Base-by-base conservation (phyloP, 2,329 filamentous ascomycete species). In the Claviceps africana region DNA sequence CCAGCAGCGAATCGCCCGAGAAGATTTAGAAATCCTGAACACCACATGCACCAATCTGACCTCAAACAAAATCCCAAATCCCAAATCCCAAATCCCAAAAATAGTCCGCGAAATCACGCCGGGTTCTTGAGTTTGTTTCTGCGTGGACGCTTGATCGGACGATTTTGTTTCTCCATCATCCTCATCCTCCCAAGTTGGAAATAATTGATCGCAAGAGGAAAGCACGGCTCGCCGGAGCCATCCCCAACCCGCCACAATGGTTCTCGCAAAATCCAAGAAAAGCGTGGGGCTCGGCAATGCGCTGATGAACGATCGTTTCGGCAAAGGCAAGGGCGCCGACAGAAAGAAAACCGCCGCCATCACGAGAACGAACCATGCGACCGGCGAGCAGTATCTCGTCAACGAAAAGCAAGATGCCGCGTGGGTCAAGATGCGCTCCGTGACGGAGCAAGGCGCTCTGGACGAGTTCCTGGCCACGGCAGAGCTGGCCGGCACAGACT, bases 381-480 rank as follows among this genome's bases (percentile, higher is more conserved):
- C 87, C 22, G 89, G 88, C 64, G 86, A 94, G 66, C 83, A 83
- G 75, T 98, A 98, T 67, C 82, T 97, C 61, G 93, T 88, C 48
- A 96, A 95, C 66, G 85, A 86, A 58, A 83, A 82, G 60, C 83
- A 94, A 66, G 90, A 97, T 72, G 93, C 91, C 37, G 79, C 88
- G 60, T 98, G 90, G 89, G 88, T 97, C 65, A 98, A 97, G 76
- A 97, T 98, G 93, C 88, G 91, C 73, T 95, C 88, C 67, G 87
- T 98, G 60, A 98, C 93, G 5, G 88, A 98, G 74, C 93, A 98
- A 70, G 90, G 85, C 59, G 90, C 90, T 45, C 81, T 98, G 56
- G 93, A 98, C 68, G 93, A 98, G 69, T 98, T 98, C 68, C 74
- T 98, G 57, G 87, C 86, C 53, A 98, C 93, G 1, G 94, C 93